phyloP scores from a whole-genome alignment of 352 stramenopile species.

The Phytophthora melonis region DNA sequence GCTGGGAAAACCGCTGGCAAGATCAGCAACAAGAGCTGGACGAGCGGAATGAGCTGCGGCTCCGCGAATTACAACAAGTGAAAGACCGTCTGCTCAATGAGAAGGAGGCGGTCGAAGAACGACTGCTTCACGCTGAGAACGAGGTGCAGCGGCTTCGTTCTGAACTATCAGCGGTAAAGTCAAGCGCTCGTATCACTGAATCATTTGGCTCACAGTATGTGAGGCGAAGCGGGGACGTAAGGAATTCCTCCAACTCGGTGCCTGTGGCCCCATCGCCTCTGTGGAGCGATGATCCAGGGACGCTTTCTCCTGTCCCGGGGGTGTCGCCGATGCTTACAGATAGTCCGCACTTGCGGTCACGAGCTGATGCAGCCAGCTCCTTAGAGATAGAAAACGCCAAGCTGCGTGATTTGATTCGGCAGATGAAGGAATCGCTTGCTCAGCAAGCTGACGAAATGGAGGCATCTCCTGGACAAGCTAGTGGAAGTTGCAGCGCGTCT shows the following conservation, averaged over 20 bases:
- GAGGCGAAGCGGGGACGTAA: conserved; percentile 17
- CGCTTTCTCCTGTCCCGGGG: conserved; percentile 54
- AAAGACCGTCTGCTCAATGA: conserved; percentile 65
- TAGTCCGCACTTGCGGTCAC: conserved; percentile 38
- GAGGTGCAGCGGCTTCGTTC: conserved; percentile 63
- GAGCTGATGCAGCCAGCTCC: conserved; percentile 2
- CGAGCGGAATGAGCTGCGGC: conserved; percentile 50
- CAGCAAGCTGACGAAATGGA: conserved; percentile 55
- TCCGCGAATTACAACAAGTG: conserved; percentile 63
- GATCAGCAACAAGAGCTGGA: conserved; percentile 68
- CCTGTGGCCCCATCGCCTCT: conserved; percentile 53
- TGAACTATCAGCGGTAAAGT: conserved; percentile 58
- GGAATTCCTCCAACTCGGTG: conserved; percentile 24
- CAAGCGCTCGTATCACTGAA: conserved; percentile 53
- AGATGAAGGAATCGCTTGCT: conserved; percentile 77
- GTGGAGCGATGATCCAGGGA: conserved; percentile 77
- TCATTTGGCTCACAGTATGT: conserved; percentile 56
- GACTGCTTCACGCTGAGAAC: conserved; percentile 66
- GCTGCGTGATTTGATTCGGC: conserved; percentile 75
- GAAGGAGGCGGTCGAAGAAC: conserved; percentile 69
- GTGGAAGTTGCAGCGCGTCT: conserved; percentile 22
- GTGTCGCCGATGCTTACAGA: conserved; percentile 64
- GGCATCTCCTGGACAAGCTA: conserved; percentile 10
- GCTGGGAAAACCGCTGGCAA: conserved; percentile 77
- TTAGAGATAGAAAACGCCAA: conserved; percentile 70